phyloP scores from a whole-genome alignment of 176 grass and related monocot species.

The Neostapfia colusana region DNA sequence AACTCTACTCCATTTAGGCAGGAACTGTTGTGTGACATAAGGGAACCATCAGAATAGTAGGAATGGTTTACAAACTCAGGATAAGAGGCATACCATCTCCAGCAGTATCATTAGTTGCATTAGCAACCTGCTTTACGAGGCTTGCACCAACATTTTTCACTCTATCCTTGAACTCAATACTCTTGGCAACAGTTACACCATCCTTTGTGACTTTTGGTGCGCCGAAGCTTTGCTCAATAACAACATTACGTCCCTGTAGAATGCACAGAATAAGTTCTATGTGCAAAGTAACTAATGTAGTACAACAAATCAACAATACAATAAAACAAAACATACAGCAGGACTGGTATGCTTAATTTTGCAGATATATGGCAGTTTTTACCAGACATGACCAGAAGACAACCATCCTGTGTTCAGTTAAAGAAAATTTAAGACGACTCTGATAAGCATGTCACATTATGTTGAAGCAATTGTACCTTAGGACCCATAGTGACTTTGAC shows the following conservation, averaged over 20 bases:
- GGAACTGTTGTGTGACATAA: background rate
- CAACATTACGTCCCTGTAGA: slow-evolving; percentile 75
- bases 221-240: slow-evolving; percentile 95
- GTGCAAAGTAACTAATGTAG: background rate
- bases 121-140: slow-evolving; percentile 97
- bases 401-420: background rate
- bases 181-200: slow-evolving; percentile 96
- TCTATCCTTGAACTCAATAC: slow-evolving; percentile 89
- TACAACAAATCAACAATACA: background rate
- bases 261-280: slow-evolving; percentile 2
- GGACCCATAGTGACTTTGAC: slow-evolving; percentile 98
- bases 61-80: background rate
- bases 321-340: background rate
- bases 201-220: slow-evolving; percentile 98
- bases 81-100: slow-evolving; percentile 70
- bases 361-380: background rate
- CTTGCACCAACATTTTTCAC: slow-evolving; percentile 91
- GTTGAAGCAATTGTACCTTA: slow-evolving; percentile 55
- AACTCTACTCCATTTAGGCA: no score
- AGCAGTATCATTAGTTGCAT: slow-evolving; percentile 92
- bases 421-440: background rate
- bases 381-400: background rate
- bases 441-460: background rate
- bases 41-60: background rate
- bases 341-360: background rate